phyloP scores from a whole-genome alignment of 2,329 filamentous ascomycete species.

The Drechslerella dactyloides region DNA sequence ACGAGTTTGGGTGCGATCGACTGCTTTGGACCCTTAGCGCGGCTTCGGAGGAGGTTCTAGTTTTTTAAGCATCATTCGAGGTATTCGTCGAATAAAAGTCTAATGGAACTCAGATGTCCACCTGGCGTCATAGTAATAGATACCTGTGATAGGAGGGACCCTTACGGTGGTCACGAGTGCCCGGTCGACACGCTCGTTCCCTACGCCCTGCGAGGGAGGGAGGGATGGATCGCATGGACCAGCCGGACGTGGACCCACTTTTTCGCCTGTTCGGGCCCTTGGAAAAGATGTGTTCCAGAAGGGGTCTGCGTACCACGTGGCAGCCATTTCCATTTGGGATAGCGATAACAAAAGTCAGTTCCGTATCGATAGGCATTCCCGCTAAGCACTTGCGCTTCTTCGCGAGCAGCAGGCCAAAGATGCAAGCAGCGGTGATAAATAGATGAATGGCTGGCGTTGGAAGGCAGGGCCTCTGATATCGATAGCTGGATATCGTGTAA shows the following conservation, averaged over 20 bases:
- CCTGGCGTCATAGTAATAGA: no score
- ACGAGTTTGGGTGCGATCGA: background rate
- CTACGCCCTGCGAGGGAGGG: no score
- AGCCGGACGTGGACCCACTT: background rate
- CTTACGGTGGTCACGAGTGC: no score
- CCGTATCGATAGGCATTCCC: background rate
- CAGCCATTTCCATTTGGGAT: background rate
- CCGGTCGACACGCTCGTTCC: no score
- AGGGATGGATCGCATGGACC: background rate
- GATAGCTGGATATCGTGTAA: slow-evolving; percentile 5
- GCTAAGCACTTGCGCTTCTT: slow-evolving; percentile 11
- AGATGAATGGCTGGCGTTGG: background rate
- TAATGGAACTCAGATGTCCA: no score
- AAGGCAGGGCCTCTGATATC: no score
- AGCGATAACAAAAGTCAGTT: no score
- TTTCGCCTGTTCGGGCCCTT: slow-evolving; percentile 4
- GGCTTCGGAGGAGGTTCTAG: background rate
- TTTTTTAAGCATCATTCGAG: no score
- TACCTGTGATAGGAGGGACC: no score
- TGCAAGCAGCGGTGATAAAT: slow-evolving; percentile 13
- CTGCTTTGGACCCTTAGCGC: slow-evolving; percentile 1
- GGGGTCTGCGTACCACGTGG: slow-evolving; percentile 5
- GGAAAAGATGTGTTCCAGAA: background rate
- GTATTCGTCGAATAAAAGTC: no score
- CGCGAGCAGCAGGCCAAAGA: slow-evolving; percentile 18